These are phyloP conservation scores for Setomelanomma holmii DNA, from an alignment of 2,329 filamentous ascomycete species.

Conservation along the genomic window DNA sequence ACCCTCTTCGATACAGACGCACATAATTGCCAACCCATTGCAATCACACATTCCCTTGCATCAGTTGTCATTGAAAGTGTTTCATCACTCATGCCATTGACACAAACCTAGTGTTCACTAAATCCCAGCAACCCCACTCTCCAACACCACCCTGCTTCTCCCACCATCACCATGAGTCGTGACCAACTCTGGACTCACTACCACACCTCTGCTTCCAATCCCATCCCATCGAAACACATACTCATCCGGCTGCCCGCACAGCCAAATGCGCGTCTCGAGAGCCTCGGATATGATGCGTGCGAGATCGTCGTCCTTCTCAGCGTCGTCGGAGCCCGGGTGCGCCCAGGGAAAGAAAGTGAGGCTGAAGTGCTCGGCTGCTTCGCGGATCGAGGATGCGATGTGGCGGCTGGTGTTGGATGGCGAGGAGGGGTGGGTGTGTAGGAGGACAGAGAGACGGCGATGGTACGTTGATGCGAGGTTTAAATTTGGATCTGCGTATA, in stretches of 20 bases:
- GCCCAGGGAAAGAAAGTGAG: conserved; percentile 47
- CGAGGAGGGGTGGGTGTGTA: conserved; percentile 21
- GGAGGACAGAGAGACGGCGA: conserved; percentile 34
- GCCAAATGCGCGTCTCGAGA: conserved; percentile 37
- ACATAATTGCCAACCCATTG: too few species aligned
- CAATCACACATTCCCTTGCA: too few species aligned
- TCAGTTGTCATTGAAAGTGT: too few species aligned
- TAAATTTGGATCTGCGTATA: conserved; percentile 9
- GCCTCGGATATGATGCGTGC: conserved; percentile 32
- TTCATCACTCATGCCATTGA: background rate
- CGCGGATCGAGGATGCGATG: conserved; percentile 30
- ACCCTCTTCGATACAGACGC: too few species aligned
- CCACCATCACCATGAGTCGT: conserved; percentile 10
- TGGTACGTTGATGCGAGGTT: conserved; percentile 32
- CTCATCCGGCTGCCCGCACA: conserved; percentile 32
- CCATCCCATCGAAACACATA: conserved; percentile 40
- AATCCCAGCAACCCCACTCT: conserved; percentile 13
- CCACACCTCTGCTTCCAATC: conserved; percentile 26
- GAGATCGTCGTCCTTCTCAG: conserved; percentile 39
- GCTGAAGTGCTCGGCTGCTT: conserved; percentile 45
- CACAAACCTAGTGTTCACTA: too few species aligned
- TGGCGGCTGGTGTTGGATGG: conserved; percentile 6
- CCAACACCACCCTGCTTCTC: conserved; percentile 10
- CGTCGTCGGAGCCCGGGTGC: conserved; percentile 33
- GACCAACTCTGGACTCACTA: conserved; percentile 31